These are phyloP conservation scores for Penicillium sp. DNA, from an alignment of 2,329 filamentous ascomycete species.

Conservation along the genomic window DNA sequence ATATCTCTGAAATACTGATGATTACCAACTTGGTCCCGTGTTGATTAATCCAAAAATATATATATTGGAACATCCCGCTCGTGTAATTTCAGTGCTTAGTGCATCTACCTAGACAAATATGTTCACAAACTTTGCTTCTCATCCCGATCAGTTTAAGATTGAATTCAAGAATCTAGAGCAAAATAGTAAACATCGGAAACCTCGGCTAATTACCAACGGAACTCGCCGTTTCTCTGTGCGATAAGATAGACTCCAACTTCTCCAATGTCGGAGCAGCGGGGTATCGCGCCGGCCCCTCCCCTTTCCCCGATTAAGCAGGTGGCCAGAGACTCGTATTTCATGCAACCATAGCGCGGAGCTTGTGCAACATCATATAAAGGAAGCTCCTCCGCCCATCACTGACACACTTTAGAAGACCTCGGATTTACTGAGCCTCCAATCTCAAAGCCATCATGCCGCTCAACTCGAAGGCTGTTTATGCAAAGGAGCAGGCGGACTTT, in stretches of 20 bases:
- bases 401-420: background rate
- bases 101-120: too few species aligned
- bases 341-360: background rate
- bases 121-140: too few species aligned
- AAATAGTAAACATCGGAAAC: background rate
- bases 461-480: conserved; percentile 52
- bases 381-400: background rate
- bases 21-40: too few species aligned
- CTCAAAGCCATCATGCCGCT: conserved; percentile 42
- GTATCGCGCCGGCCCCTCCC: background rate
- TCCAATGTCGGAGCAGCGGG: conserved; percentile 5
- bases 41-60: too few species aligned
- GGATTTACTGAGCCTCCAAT: background rate
- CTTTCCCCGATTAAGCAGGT: conserved; percentile 1
- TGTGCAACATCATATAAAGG: background rate
- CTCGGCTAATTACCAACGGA: background rate
- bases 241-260: conserved; percentile 11
- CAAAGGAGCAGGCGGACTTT: conserved; percentile 47
- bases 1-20: too few species aligned
- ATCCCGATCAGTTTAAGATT: too few species aligned
- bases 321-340: background rate
- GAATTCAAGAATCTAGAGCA: too few species aligned
- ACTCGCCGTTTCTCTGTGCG: background rate
- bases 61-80: too few species aligned
- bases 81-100: too few species aligned